Percentiles rank a stretch among this genome's conserved stretches.
Evolutionary conservation across 805 yeast species (phyloP).

Genomic region (Candida argentea): DNA sequence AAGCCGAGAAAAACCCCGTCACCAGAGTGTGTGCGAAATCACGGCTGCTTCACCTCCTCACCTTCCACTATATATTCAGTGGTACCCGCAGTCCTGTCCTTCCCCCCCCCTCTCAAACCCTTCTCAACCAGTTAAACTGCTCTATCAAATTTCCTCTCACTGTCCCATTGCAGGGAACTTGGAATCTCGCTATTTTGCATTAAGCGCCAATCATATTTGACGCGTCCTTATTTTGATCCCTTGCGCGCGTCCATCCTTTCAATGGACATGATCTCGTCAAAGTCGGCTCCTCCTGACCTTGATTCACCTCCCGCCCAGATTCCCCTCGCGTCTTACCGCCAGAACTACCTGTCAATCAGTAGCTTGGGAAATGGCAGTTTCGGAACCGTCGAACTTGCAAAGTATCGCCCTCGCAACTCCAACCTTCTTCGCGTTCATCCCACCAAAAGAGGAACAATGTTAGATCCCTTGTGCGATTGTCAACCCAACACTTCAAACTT

Average conservation of each 20-base stretch:
- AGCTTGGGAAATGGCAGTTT: constrained; percentile 67
- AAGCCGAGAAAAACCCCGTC: too few relatives aligned
- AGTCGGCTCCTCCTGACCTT: neutral
- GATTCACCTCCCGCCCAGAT: constrained; percentile 1
- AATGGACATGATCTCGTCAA: constrained; percentile 1
- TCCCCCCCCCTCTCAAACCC: too few relatives aligned
- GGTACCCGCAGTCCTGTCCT: too few relatives aligned
- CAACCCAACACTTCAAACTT: constrained; percentile 20
- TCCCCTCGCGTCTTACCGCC: constrained; percentile 9
- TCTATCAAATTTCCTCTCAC: too few relatives aligned
- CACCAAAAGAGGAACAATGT: constrained; percentile 34
- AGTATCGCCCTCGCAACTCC: constrained; percentile 21
- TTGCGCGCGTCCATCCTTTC: neutral
- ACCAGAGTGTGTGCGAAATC: too few relatives aligned
- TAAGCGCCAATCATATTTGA: neutral
- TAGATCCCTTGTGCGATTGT: constrained; percentile 31
- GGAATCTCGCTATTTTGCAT: too few relatives aligned
- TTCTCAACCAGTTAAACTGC: too few relatives aligned
- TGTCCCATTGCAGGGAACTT: too few relatives aligned
- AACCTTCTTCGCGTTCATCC: constrained; percentile 9
- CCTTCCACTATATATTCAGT: too few relatives aligned
- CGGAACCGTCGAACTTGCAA: constrained; percentile 61
- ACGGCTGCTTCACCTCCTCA: too few relatives aligned
- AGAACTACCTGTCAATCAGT: constrained; percentile 37
- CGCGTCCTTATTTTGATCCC: neutral